phyloP scores from a whole-genome alignment of 2,329 filamentous ascomycete genomes.

The Penicillium oxalicum region DNA sequence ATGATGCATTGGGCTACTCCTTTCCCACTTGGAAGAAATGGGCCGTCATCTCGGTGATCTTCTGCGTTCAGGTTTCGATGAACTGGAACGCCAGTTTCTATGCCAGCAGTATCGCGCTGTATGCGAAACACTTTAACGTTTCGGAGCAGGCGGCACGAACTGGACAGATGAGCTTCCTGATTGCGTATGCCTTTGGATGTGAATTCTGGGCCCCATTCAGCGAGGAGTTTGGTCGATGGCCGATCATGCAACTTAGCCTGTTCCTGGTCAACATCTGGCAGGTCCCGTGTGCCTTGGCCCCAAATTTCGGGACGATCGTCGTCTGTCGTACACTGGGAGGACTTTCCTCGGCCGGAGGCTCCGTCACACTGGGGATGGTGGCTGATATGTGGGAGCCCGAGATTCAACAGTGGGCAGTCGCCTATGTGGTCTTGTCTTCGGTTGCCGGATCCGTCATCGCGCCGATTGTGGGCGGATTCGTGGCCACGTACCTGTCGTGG shows the following conservation, averaged over 20 bases:
- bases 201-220: slow-evolving; percentile 84
- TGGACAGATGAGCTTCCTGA: slow-evolving; percentile 69
- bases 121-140: slow-evolving; percentile 60
- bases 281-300: slow-evolving; percentile 63
- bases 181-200: slow-evolving; percentile 76
- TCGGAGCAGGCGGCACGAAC: slow-evolving; percentile 61
- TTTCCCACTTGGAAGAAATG: slow-evolving; percentile 62
- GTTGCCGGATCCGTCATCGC: slow-evolving; percentile 46
- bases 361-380: slow-evolving; percentile 59
- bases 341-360: slow-evolving; percentile 58
- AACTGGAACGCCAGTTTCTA: slow-evolving; percentile 72
- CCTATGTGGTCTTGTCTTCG: slow-evolving; percentile 55
- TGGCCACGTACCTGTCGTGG: slow-evolving; percentile 46
- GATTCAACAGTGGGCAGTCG: slow-evolving; percentile 54
- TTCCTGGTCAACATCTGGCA: slow-evolving; percentile 73
- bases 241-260: slow-evolving; percentile 65
- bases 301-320: slow-evolving; percentile 63
- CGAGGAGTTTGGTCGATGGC: slow-evolving; percentile 72
- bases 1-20: slow-evolving; percentile 57
- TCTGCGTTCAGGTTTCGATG: slow-evolving; percentile 67
- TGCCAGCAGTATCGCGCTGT: slow-evolving; percentile 59
- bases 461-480: slow-evolving; percentile 50
- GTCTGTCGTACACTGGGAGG: slow-evolving; percentile 62
- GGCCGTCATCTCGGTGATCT: slow-evolving; percentile 62
- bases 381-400: slow-evolving; percentile 57